A percentile compares a stretch with the other conserved stretches of the same genome.
Evolutionary conservation across 169 alveolate species (phyloP).

Genomic region (Cryptosporidium sp.): DNA sequence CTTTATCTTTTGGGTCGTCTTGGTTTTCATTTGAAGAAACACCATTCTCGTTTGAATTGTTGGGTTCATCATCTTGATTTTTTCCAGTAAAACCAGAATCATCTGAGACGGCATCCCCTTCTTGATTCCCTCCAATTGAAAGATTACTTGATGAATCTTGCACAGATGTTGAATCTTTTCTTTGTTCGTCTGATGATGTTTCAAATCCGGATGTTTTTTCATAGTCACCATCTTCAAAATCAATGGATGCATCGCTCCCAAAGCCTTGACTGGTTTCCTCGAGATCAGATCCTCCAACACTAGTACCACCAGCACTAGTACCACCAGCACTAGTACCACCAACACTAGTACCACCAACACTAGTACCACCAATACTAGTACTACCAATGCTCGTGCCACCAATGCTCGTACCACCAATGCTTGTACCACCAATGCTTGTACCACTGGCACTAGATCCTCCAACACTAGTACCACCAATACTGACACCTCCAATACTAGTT

Average conservation of each 20-base stretch:
- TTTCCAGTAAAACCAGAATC: not conserved
- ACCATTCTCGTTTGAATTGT: not conserved
- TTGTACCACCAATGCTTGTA: not conserved
- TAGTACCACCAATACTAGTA: too few species aligned
- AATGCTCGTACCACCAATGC: too few species aligned
- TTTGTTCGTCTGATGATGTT: not conserved
- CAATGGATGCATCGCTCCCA: not conserved
- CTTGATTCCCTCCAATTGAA: not conserved
- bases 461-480: not conserved
- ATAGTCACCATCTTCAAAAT: not conserved
- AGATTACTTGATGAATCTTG: not conserved
- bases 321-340: not conserved
- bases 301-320: not conserved
- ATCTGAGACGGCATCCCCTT: not conserved
- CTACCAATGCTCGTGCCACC: too few species aligned
- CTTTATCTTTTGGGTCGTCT: not conserved
- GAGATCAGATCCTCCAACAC: not conserved
- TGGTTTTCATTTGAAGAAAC: not conserved
- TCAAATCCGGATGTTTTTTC: not conserved
- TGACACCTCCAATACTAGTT: not conserved
- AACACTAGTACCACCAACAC: not conserved
- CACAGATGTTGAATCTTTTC: not conserved
- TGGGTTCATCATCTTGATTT: not conserved
- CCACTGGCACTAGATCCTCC: not conserved
- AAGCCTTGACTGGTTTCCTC: not conserved